Evolutionary conservation across 306 rosid species (phyloP), one percentile per base, ranked within the genome.

Genomic region (Begonia masoniana): DNA sequence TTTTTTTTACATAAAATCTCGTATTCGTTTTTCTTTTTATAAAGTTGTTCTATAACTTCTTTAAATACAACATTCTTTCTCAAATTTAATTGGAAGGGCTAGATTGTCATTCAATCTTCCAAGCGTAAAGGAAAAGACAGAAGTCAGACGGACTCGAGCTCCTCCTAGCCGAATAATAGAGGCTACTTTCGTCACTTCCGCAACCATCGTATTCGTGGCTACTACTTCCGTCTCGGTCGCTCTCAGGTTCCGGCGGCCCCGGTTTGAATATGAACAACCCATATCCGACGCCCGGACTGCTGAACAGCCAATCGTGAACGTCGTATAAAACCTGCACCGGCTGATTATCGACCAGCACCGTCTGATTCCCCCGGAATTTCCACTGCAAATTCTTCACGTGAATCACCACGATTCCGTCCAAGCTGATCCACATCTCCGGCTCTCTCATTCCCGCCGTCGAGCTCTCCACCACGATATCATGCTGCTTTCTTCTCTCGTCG

Each of bases 401-500:
- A 57, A 89, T 62, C 63, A 80, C 43, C 36, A 89, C 89, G 31
- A 89, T 78, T 31, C 97, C 97, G 54, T 89, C 95, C 23, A 89
- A 62, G 59, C 95, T 85, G 8, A 89, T 81, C 97, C 97, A 85
- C 94, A 89, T 89, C 54, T 89, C 95, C 0, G 97, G 97, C 9
- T 89, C 94, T 12, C 58, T 75, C 0, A 55, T 64, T 15, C 78
- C 86, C 3, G 59, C 48, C 0, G 81, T 75, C 10, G 95, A 80
- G 49, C 83, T 84, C 62, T 85, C 95, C 13, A 88, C 97, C 1
- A 88, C 93, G 47, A 88, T 80, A 17, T 84, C 97, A 11, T 74
- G 77, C 52, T 74, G 84, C 56, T 67, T 75, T 10, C 72, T 65
- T 41, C 68, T 80, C 51, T 76, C 94, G 23, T 84, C 86, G 10